Evolutionary conservation across 2,329 filamentous ascomycete genomes (phyloP).

Genomic region (Talaromyces pinophilus): DNA sequence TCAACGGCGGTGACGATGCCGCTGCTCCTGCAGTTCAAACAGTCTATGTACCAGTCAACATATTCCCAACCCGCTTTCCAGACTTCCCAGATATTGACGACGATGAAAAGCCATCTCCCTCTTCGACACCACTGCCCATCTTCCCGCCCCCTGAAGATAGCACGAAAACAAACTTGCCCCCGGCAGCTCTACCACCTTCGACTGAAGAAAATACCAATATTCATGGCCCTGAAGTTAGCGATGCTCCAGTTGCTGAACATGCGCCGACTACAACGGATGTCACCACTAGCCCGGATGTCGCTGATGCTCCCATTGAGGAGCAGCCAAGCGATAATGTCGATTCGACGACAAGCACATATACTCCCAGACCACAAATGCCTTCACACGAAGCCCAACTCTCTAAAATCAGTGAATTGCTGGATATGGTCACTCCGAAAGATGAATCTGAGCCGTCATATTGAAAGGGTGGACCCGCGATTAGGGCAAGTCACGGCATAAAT

Average conservation of each 20-base stretch:
- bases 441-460: neutral
- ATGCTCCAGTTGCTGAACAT: neutral
- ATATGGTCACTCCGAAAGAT: neutral
- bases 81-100: neutral
- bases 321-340: neutral
- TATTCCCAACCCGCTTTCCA: conserved; percentile 11
- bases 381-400: neutral
- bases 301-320: neutral
- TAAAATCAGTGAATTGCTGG: neutral
- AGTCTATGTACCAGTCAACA: conserved; percentile 12
- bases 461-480: neutral
- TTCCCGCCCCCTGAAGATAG: conserved; percentile 4
- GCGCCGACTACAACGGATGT: neutral
- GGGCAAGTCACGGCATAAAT: neutral
- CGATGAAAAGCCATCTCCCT: neutral
- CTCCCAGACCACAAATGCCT: neutral
- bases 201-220: neutral
- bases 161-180: neutral
- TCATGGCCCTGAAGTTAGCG: neutral
- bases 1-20: neutral
- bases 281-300: neutral
- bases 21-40: neutral
- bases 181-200: neutral
- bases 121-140: conserved; percentile 6
- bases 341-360: neutral